Base-by-base conservation (phyloP, 2,329 filamentous ascomycete genomes). In the Fusarium albosuccineum region DNA sequence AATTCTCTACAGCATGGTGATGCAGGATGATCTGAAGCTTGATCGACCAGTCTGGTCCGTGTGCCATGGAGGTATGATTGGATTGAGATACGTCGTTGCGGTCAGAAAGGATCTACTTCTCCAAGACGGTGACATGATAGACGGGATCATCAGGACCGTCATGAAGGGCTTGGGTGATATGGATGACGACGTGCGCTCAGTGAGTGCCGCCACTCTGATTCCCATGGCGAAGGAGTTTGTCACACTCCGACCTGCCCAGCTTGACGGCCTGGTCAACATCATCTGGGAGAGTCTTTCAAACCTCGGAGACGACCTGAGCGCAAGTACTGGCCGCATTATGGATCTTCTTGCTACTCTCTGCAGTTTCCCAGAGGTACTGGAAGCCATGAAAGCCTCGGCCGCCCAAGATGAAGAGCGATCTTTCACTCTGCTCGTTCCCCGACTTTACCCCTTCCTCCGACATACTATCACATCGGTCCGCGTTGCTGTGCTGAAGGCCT, bases 281-380 rank as follows among this genome's bases (percentile, higher is more conserved):
- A 94, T 99, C 29, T 99, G 96, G 96, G 92, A 97, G 74, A 98
- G 96, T 81, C 84, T 99, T 26, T 97, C 95, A 4, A 97, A 97
- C 76, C 84, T 99, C n/a, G 94, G 95, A 68, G 96, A 99, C 76
- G 96, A 99, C 75, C 85, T 99, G 16, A 98, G 94, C 77, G 96
- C 96, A 5, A 98, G 96, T 77, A 99, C 97, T 9, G 96, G 96
- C 48, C 97, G 94, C 58, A 97, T 99, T 56, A 99, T 99, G 97
- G 97, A 99, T 77, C 87, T 99, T 40, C 85, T 99, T 16, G 96
- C 97, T 13, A 98, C 96, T 62, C 88, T 99, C 2, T 99, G 96
- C 81, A 92, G 94, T 66, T 99, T 97, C 82, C 92, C 92, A 1
- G 89, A 97, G 80, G 95, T 98, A 8, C 82, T 99, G 33, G 89